A percentile compares a stretch with the other conserved stretches of the same genome.
phyloP scores from a whole-genome alignment of 148 eudicot genomes.

The Persicaria maculosa region DNA sequence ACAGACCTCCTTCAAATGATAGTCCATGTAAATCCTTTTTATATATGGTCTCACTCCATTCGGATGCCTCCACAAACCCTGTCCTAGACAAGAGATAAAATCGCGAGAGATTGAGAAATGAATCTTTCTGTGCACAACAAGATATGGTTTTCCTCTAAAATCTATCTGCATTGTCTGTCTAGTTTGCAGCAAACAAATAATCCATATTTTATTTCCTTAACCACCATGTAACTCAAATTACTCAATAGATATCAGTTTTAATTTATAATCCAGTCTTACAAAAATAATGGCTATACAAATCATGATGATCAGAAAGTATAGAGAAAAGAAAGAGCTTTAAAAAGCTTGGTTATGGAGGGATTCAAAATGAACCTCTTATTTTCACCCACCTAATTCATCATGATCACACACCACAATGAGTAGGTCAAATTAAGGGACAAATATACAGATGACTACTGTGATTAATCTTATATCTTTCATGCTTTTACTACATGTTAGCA shows the following conservation, averaged over 20 bases:
- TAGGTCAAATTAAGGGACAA: neutral
- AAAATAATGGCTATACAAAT: neutral
- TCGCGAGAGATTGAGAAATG: no score
- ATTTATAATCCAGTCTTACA: neutral
- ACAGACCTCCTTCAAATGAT: neutral
- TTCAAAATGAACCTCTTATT: neutral
- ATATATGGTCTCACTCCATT: no score
- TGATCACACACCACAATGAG: neutral
- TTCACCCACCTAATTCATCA: neutral
- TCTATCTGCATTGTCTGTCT: neutral
- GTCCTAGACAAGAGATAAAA: no score
- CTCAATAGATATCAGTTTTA: neutral
- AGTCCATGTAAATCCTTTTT: neutral
- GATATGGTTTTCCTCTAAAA: neutral
- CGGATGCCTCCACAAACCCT: no score
- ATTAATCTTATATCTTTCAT: neutral
- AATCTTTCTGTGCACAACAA: no score
- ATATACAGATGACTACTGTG: conserved; percentile 6
- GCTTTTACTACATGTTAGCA: neutral
- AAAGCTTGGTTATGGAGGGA: neutral
- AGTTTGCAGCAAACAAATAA: neutral
- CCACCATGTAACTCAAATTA: no score
- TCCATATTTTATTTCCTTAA: neutral
- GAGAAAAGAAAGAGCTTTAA: neutral
- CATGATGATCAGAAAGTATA: neutral